A percentile compares a stretch with the other conserved stretches of the same genome.
phyloP scores from a whole-genome alignment of 2,329 filamentous ascomycete species.

The Penicillium paneum region DNA sequence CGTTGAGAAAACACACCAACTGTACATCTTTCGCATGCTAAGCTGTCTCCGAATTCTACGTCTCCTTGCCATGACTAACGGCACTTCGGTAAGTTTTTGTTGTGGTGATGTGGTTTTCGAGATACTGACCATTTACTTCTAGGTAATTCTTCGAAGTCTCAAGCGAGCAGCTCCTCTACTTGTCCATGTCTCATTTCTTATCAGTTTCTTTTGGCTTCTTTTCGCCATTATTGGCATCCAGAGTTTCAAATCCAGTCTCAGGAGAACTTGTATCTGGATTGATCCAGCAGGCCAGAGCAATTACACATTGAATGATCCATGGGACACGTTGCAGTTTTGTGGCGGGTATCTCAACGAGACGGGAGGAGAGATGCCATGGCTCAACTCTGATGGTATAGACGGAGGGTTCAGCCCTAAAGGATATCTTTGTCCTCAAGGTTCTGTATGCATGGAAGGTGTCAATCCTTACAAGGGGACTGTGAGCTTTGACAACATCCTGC shows the following conservation, averaged over 20 bases:
- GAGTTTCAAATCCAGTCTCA: constrained; percentile 83
- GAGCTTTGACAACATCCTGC: constrained; percentile 90
- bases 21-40: constrained; percentile 94
- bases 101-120: neutral
- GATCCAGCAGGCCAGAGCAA: constrained; percentile 52
- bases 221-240: constrained; percentile 97
- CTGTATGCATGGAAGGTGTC: constrained; percentile 72
- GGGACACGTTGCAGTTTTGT: constrained; percentile 71
- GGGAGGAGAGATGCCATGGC: constrained; percentile 63
- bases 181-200: constrained; percentile 87
- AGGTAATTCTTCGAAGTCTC: constrained; percentile 90
- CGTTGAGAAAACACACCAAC: constrained; percentile 65
- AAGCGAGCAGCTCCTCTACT: constrained; percentile 93
- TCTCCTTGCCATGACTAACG: constrained; percentile 85
- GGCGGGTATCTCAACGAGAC: constrained; percentile 71
- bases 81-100: constrained; percentile 70
- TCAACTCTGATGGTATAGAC: constrained; percentile 55
- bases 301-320: constrained; percentile 47
- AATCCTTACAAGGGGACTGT: constrained; percentile 84
- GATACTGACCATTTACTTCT: constrained; percentile 18
- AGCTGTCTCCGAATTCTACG: constrained; percentile 90
- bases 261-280: constrained; percentile 74
- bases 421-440: constrained; percentile 80
- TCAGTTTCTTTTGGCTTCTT: constrained; percentile 95
- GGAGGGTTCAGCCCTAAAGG: constrained; percentile 64